Evolutionary conservation across 345 rosid genomes (phyloP).

Genomic region (Sonneratia caseolaris): DNA sequence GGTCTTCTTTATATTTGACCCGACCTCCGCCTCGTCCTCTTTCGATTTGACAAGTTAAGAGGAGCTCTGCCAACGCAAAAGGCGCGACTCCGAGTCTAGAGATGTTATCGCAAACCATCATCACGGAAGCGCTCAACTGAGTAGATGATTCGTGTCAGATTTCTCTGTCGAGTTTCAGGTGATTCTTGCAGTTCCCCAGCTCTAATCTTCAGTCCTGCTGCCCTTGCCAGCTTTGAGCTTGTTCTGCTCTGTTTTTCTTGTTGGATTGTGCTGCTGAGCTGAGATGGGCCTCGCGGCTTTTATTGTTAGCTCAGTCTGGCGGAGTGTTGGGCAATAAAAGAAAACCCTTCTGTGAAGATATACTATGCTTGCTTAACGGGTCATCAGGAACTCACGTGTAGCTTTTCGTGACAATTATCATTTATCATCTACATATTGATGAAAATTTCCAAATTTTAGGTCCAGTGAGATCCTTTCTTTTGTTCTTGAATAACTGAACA

Average conservation of each 20-base stretch:
- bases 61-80: background rate
- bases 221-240: background rate
- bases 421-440: background rate
- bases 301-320: background rate
- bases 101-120: too few species aligned
- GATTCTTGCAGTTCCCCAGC: background rate
- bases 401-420: background rate
- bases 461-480: background rate
- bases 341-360: background rate
- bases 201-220: background rate
- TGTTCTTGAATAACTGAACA: too few species aligned
- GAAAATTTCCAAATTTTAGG: background rate
- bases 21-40: background rate
- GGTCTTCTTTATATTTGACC: slow-evolving; percentile 1
- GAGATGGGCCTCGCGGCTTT: background rate
- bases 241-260: background rate
- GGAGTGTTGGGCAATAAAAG: background rate
- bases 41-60: background rate
- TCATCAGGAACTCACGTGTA: too few species aligned
- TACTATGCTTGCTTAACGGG: background rate
- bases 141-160: background rate
- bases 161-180: background rate
- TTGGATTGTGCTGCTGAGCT: background rate
- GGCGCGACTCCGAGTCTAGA: background rate
- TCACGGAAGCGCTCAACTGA: background rate